phyloP scores from a whole-genome alignment of 306 rosid species.

The Ormosia emarginata region DNA sequence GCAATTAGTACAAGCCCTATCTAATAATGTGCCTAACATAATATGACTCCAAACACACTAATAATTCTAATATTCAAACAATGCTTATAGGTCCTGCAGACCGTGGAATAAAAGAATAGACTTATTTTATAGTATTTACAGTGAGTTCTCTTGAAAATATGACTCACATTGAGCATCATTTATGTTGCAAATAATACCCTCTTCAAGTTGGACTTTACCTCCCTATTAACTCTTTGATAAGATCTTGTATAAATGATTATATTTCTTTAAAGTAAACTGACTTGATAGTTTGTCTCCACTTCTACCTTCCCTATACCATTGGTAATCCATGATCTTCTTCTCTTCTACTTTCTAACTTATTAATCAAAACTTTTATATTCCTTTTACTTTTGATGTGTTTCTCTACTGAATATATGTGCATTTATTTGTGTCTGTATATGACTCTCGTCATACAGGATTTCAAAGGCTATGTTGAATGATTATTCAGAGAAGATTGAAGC shows the following conservation, averaged over 20 bases:
- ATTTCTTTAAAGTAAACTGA: not conserved
- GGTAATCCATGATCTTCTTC: not conserved
- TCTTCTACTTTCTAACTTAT: not conserved
- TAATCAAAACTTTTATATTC: not conserved
- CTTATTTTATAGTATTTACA: not conserved
- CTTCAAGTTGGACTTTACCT: not conserved
- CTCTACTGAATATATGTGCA: not conserved
- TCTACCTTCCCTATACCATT: not conserved
- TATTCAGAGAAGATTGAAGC: slow-evolving; percentile 84
- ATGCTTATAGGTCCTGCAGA: not conserved
- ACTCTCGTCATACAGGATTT: slow-evolving; percentile 51
- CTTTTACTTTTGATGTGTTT: slow-evolving; percentile 1
- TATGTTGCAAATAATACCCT: not conserved
- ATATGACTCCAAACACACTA: not conserved
- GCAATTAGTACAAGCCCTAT: not conserved
- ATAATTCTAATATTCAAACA: not conserved
- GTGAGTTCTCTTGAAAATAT: not conserved
- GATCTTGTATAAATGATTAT: not conserved
- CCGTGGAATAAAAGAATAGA: not conserved
- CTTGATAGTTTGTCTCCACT: not conserved
- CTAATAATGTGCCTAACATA: not conserved
- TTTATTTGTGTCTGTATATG: slow-evolving; percentile 9
- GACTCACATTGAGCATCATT: not conserved
- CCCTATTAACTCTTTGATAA: not conserved
- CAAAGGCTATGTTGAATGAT: slow-evolving; percentile 72